Conservation (phyloP, 2,329 filamentous ascomycete species). For the Xylariaceae sp. region DNA sequence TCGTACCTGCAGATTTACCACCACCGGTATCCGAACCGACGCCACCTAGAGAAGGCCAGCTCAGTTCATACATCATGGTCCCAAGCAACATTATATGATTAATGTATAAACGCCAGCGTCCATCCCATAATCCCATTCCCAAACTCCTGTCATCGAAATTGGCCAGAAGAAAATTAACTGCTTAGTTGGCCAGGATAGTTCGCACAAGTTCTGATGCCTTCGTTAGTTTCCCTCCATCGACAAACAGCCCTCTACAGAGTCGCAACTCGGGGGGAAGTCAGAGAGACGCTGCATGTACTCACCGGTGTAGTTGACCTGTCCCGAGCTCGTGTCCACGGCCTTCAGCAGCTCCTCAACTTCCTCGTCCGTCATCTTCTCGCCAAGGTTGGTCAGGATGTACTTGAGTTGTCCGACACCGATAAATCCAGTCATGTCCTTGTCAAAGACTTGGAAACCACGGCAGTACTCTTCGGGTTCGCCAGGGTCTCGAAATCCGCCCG, state of each 20-base stretch:
- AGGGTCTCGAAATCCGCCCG: slow-evolving; percentile 95
- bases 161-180: slow-evolving; percentile 9
- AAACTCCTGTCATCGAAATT: slow-evolving; percentile 25
- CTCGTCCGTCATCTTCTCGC: slow-evolving; percentile 98
- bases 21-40: slow-evolving; percentile 17
- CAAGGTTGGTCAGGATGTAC: slow-evolving; percentile 95
- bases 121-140: slow-evolving; percentile 25
- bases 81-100: slow-evolving; percentile 20
- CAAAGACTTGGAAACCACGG: slow-evolving; percentile 97
- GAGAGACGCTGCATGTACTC: slow-evolving; percentile 31
- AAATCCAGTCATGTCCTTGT: slow-evolving; percentile 97
- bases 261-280: not conserved
- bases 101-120: slow-evolving; percentile 29
- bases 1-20: slow-evolving; percentile 10
- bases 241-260: not conserved
- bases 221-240: slow-evolving; percentile 10
- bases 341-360: slow-evolving; percentile 99
- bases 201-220: slow-evolving; percentile 64
- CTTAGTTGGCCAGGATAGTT: slow-evolving; percentile 78
- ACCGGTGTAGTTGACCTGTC: slow-evolving; percentile 98
- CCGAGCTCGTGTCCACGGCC: slow-evolving; percentile 91
- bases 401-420: slow-evolving; percentile 97
- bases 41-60: slow-evolving; percentile 15
- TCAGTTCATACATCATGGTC: slow-evolving; percentile 21
- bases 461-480: slow-evolving; percentile 98